Base-by-base conservation (phyloP, 352 stramenopile species). In the Globisporangium spinosum region DNA sequence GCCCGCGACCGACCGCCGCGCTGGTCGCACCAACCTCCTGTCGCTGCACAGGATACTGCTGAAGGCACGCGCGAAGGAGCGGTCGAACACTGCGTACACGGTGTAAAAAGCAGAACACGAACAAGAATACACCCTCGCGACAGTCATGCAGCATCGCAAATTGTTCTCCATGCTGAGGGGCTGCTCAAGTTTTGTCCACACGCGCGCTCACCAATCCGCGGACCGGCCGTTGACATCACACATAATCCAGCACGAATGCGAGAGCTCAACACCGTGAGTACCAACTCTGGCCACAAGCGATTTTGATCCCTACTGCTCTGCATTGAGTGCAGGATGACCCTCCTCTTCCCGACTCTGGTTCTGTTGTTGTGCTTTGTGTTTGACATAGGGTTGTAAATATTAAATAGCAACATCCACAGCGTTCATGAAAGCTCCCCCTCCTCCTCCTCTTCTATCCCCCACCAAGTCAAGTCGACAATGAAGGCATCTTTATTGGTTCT, bases 31-130 rank as follows among this genome's bases (percentile, higher is more conserved):
- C 8, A 89, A 82, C 27, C 59, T 89, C 27, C 64, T 89, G 56
- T 72, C 80, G 61, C 67, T 89, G 59, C 80, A 89, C 63, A 74
- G 77, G 58, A 62, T 89, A 65, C 63, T 89, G 22, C 56, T 86
- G 2, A 89, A 87, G 64, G 80, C 73, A 20, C 72, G 75, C 22
- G 71, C 79, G 12, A 70, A 79, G 63, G 80, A 89, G 60, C 74
- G 69, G 5, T 67, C 68, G 2, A 70, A 59, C 64, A 71, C 68
- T 0, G 68, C 64, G 40, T 73, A 71, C 38, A 73, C 65, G 10
- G 67, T 71, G 47, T 71, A 71, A 65, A 8, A 10, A 10, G 13
- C 43, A 55, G 58, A 60, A 8, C 15, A 40, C 1, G 23, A 40
- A 43, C 15, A 59, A 40, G 27, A 49, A 51, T 1, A 10, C 17